Conservation (phyloP, 768 basidiomycete species). For the Amanita fuliginea region DNA sequence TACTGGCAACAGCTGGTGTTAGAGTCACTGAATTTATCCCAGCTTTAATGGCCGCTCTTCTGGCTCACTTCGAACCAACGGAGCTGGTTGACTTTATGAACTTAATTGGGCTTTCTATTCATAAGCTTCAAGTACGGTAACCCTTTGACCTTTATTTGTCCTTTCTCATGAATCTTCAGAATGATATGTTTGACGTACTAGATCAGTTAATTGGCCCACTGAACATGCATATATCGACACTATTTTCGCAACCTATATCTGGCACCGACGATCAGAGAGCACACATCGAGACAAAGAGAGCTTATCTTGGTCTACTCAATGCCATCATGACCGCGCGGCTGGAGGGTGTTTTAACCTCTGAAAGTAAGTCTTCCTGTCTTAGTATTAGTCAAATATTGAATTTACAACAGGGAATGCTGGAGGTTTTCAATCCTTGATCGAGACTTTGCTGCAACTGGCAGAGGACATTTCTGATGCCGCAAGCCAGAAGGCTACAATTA, state of each 20-base stretch:
- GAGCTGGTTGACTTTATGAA: constrained; percentile 94
- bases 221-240: constrained; percentile 65
- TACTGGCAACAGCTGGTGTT: constrained; percentile 82
- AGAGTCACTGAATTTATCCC: constrained; percentile 83
- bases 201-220: constrained; percentile 87
- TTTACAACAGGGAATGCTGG: constrained; percentile 24
- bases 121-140: constrained; percentile 70
- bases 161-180: constrained; percentile 28
- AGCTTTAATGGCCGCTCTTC: constrained; percentile 79
- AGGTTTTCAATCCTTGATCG: constrained; percentile 70
- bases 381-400: constrained; percentile 1
- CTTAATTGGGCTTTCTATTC: constrained; percentile 85
- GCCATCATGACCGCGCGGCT: constrained; percentile 74
- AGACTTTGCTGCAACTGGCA: constrained; percentile 60
- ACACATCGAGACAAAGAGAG: constrained; percentile 76
- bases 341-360: constrained; percentile 77
- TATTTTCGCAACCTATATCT: constrained; percentile 70
- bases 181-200: constrained; percentile 77
- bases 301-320: constrained; percentile 77
- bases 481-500: constrained; percentile 71
- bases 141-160: constrained; percentile 1
- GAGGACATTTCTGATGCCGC: constrained; percentile 66
- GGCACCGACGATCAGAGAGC: constrained; percentile 82
- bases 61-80: constrained; percentile 83
- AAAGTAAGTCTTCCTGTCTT: constrained; percentile 41